A percentile compares a stretch with the other conserved stretches of the same genome.
Evolutionary conservation across 2,329 filamentous ascomycete species (phyloP).

Genomic region (Pseudogymnoascus sp.): DNA sequence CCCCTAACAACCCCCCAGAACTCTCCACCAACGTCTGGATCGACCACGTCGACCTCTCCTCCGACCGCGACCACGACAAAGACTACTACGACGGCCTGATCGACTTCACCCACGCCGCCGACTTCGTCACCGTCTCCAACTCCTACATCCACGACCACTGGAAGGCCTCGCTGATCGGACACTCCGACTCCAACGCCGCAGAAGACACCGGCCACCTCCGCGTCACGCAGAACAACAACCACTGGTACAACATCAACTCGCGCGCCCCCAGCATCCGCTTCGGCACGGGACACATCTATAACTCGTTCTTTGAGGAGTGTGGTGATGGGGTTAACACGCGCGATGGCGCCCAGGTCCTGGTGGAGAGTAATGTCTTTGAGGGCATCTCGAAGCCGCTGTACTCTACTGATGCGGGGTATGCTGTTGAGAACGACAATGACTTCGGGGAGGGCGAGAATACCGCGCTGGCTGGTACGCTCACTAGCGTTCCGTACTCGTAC

Average conservation of each 20-base stretch:
- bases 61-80: conserved; percentile 51
- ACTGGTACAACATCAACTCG: conserved; percentile 56
- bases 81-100: conserved; percentile 63
- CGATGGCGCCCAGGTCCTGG: conserved; percentile 47
- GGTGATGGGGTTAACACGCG: conserved; percentile 48
- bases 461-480: conserved; percentile 43
- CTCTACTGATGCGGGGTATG: conserved; percentile 37
- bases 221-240: conserved; percentile 60
- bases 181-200: conserved; percentile 48
- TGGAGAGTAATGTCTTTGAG: conserved; percentile 46
- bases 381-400: conserved; percentile 37
- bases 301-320: conserved; percentile 39
- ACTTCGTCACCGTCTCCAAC: conserved; percentile 50
- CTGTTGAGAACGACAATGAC: conserved; percentile 36
- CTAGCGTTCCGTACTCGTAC: conserved; percentile 45
- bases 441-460: conserved; percentile 38
- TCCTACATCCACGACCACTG: conserved; percentile 49
- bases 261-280: conserved; percentile 57
- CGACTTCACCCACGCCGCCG: conserved; percentile 53
- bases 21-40: conserved; percentile 53
- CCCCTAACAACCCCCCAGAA: conserved; percentile 27
- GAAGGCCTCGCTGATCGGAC: conserved; percentile 53
- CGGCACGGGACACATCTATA: conserved; percentile 55
- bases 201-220: conserved; percentile 54
- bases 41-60: conserved; percentile 58